Evolutionary conservation across 441 rosid species (phyloP), one percentile per base, ranked within the genome.

Genomic region (Pelargonium citronellum): DNA sequence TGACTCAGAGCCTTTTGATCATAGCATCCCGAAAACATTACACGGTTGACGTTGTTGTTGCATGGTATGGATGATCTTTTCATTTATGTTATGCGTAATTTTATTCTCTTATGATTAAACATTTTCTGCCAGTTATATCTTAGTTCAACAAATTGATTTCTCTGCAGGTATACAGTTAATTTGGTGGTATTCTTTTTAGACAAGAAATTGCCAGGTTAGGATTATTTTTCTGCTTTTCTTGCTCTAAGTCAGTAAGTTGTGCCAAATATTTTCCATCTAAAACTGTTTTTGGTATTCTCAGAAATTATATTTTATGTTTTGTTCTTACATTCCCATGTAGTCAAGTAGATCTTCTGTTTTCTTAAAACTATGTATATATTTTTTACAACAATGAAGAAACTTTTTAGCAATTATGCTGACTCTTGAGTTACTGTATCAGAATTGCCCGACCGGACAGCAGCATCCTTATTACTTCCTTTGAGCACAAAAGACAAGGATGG

Each of bases 1-100:
- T 88, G 10, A 70, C 84, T 75, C 98, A 89, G 81, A 95, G 99
- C 84, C 81, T 92, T 64, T 78, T 95, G 85, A 95, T 95, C 65
- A 64, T 95, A 68, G 98, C 99, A 20, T 95, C 99, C 19, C 91
- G 98, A 78, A 95, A 95, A 81, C 99, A 95, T 87, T 95, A 95
- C 86, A 83, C 93, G 0, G 98, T 92, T 3, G 99, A 95, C 47
- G 84, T 95, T 0, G 96, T 92, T 66, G 99, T 95, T 74, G 99
- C 99, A 7, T 95, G 99, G 98, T 95, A 80, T 60, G 83, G 22
- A 24, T 7, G 46, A 30, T 57, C 7, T 16, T 7, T 64, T 49
- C 19, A 8, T 57, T 19, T 57, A 57, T 22, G 22, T 57, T 57
- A 57, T 19, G 10, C 43, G 1, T 7, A 39, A 39, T 39, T 39